Percentiles rank a stretch among this genome's conserved stretches.
Evolutionary conservation across 2,329 filamentous ascomycete species (phyloP).

Genomic region (Graphilbum sp.): DNA sequence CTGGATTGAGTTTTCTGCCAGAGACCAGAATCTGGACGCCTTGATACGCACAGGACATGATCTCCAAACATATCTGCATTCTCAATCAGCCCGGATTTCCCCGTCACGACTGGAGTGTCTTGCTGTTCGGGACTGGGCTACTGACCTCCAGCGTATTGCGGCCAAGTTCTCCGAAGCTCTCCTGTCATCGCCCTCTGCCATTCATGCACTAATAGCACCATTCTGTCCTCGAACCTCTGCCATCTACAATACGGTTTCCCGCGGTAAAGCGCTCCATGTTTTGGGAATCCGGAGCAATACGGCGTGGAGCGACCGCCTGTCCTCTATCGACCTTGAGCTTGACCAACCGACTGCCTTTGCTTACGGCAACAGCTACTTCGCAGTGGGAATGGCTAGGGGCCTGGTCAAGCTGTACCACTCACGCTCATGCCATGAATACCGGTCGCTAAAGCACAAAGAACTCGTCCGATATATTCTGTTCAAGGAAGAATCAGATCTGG

Average conservation of each 20-base stretch:
- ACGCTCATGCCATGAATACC: conserved; percentile 14
- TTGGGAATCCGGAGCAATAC: conserved; percentile 10
- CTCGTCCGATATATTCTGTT: conserved; percentile 16
- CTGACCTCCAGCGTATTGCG: conserved; percentile 15
- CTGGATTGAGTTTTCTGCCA: conserved; percentile 19
- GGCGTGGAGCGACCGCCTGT: conserved; percentile 17
- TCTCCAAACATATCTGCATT: conserved; percentile 9
- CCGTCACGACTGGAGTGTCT: conserved; percentile 5
- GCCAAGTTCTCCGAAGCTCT: conserved; percentile 16
- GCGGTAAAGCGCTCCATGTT: conserved; percentile 10
- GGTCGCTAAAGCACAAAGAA: conserved; percentile 14
- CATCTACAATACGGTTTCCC: not conserved
- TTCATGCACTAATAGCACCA: conserved; percentile 16
- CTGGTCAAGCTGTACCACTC: conserved; percentile 12
- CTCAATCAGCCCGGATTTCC: conserved; percentile 9
- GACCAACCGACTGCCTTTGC: conserved; percentile 10
- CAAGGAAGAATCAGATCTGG: conserved; percentile 12
- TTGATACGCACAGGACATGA: conserved; percentile 6
- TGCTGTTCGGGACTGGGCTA: conserved; percentile 14
- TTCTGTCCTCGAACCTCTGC: conserved; percentile 14
- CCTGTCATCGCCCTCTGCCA: conserved; percentile 13
- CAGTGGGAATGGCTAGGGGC: conserved; percentile 13
- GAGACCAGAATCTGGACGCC: conserved; percentile 5
- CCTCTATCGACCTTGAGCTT: conserved; percentile 14
- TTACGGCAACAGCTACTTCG: conserved; percentile 14